Base-by-base conservation (phyloP, 169 alveolate genomes). In the Plasmodium knowlesi region DNA sequence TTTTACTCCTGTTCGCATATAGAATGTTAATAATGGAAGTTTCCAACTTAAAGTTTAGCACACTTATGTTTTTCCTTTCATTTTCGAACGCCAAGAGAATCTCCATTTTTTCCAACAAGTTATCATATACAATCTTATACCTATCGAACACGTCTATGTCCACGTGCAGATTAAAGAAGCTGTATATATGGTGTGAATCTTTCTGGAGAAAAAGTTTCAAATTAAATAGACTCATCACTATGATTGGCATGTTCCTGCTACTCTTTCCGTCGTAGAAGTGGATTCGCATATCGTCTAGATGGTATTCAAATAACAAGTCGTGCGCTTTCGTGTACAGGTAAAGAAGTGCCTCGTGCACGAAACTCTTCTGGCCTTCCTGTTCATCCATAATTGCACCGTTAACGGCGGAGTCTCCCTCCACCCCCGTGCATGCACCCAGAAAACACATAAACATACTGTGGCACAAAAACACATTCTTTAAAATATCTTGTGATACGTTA, bases 181-280 rank as follows among this genome's bases (percentile, higher is more conserved):
- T 76, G 67, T 50, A 74, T 5, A 86, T 86, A 67, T 46, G 79
- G 12, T 12, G 12, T 8, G 34, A 3, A 41, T 74, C 79, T 16
- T 86, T 86, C 28, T 86, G 86, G 10, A 86, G 19, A 37, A 74
- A 76, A 6, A 86, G 28, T n/a, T 73, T 86, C 16, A 86, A 16
- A 22, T 86, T 70, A 37, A 32, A 86, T n/a, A 86, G 16, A 37
- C 86, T 86, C 8, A 86, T n/a, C 16, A 74, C 85, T 50, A 86
- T 86, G 8, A 86, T 1, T 1, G 93, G 86, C 86, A 86, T 76
- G 16, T 86, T 86, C 19, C 84, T 8, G 37, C 30, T 73, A 9
- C 84, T 86, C 43, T 86, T 74, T 19, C 93, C 93, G 39, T 86
- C 80, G 30, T 86, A 86, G 34, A 74, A 86, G 14, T 78, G 57